Conservation (phyloP, 192 early-diverging fungal species). For the Gryganskiella cystojenkinii region DNA sequence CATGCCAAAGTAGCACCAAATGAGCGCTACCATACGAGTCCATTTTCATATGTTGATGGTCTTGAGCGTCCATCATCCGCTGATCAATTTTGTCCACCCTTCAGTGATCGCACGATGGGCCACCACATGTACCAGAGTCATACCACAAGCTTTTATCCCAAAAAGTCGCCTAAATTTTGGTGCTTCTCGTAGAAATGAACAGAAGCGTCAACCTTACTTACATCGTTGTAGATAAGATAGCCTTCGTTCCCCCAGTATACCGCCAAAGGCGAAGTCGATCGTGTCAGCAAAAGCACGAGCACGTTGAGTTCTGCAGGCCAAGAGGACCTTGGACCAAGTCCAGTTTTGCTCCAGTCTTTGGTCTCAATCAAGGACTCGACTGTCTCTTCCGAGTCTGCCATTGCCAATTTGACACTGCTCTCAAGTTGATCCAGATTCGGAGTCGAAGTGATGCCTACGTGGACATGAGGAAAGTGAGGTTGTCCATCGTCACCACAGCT, state of each 20-base stretch:
- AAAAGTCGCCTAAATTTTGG: too few relatives aligned
- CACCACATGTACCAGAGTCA: too few relatives aligned
- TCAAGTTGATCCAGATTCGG: constrained; percentile 15
- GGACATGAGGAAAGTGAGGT: constrained; percentile 17
- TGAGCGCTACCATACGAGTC: too few relatives aligned
- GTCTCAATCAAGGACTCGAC: constrained; percentile 20
- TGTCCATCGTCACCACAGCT: not conserved
- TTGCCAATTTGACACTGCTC: not conserved
- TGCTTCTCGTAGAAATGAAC: too few relatives aligned
- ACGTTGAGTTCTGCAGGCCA: constrained; percentile 34
- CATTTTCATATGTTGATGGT: too few relatives aligned
- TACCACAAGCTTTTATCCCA: too few relatives aligned
- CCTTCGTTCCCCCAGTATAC: constrained; percentile 32
- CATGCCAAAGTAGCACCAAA: too few relatives aligned
- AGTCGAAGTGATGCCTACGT: constrained; percentile 20
- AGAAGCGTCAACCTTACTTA: too few relatives aligned
- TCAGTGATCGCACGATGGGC: too few relatives aligned
- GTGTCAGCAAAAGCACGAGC: constrained; percentile 4
- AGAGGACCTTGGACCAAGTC: constrained; percentile 26
- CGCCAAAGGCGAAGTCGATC: constrained; percentile 19
- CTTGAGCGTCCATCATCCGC: too few relatives aligned
- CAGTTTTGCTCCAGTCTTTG: constrained; percentile 51
- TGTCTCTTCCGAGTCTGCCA: constrained; percentile 20
- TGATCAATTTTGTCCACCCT: too few relatives aligned
- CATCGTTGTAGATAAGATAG: constrained; percentile 36